Evolutionary conservation across 129 eudicot genomes (phyloP).

Genomic region (Flaveria brownii): DNA sequence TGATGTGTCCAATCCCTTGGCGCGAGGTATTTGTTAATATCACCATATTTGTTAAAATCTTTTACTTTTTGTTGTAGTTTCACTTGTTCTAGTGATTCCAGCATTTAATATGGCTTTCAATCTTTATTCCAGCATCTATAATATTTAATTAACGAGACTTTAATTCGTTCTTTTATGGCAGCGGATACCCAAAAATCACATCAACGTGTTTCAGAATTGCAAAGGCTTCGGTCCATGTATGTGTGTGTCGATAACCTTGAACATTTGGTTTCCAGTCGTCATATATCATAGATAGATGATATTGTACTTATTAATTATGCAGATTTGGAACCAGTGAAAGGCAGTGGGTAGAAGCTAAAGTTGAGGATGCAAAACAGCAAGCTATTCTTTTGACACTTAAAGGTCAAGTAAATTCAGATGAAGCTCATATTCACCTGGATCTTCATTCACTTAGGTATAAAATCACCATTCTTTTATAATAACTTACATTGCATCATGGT

Average conservation of each 20-base stretch:
- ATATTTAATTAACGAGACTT: background rate
- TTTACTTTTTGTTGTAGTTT: background rate
- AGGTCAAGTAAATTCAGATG: constrained; percentile 95
- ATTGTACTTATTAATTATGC: constrained; percentile 14
- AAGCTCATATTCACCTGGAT: constrained; percentile 98
- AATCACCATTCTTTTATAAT: background rate
- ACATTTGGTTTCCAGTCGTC: background rate
- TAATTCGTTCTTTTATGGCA: background rate
- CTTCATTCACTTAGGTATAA: constrained; percentile 93
- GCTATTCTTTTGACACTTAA: constrained; percentile 83
- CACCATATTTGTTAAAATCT: background rate
- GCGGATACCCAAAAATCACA: constrained; percentile 78
- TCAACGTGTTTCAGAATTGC: constrained; percentile 96
- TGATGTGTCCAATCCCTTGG: constrained; percentile 78
- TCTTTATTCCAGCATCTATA: background rate
- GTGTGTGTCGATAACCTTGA: constrained; percentile 36
- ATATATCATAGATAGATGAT: background rate
- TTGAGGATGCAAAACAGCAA: constrained; percentile 98
- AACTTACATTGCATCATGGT: background rate
- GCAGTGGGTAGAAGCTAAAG: constrained; percentile 99
- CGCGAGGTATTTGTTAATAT: constrained; percentile 54
- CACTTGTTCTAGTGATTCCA: background rate
- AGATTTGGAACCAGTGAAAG: constrained; percentile 98
- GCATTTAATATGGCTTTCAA: background rate
- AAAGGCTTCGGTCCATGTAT: constrained; percentile 95